Evolutionary conservation across 257 asterid species (phyloP), one percentile per base, ranked within the genome.

Genomic region (Cynanchum wilfordii): DNA sequence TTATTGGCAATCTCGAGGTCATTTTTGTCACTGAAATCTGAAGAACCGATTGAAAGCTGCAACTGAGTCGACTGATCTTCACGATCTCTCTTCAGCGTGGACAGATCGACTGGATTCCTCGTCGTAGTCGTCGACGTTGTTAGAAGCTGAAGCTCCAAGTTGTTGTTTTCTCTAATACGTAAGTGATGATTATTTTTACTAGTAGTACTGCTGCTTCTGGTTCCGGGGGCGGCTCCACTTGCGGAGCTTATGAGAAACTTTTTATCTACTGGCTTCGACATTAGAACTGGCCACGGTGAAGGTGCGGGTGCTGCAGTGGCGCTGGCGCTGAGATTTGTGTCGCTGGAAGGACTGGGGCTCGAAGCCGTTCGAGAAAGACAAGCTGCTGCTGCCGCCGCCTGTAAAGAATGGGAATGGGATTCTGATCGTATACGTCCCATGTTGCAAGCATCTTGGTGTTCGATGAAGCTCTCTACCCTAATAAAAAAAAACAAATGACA

Each of bases 381-480:
- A 70, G 76, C 75, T 5, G 81, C 33, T 0, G 77, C 75, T 2
- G 81, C 38, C 38, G 38, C 33, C 1, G 79, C 57, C 76, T 65
- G 85, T 58, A 79, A 59, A 20, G 80, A 62, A 40, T 66, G 81
- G 5, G 84, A 76, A 40, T 66, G 80, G 5, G 84, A 76, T 69
- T 82, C 87, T 16, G 85, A 75, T 73, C 77, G 72, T 70, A 80
- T 72, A 25, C 79, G 77, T 24, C 84, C 87, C 72, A 82, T 72
- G 59, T 78, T 80, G 49, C 87, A 85, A 57, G 82, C 87, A 73
- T 82, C 89, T 82, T 85, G 89, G 59, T 85, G 89, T 72, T 85
- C 89, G 19, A 85, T 85, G 80, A 85, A 85, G 52, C 87, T 85
- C 79, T 85, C 89, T 74, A 85, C 89, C 82, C 89, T 85, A 76